These are phyloP conservation scores for Clausena lansium DNA, from an alignment of 345 rosid genomes.

Conservation along the genomic window DNA sequence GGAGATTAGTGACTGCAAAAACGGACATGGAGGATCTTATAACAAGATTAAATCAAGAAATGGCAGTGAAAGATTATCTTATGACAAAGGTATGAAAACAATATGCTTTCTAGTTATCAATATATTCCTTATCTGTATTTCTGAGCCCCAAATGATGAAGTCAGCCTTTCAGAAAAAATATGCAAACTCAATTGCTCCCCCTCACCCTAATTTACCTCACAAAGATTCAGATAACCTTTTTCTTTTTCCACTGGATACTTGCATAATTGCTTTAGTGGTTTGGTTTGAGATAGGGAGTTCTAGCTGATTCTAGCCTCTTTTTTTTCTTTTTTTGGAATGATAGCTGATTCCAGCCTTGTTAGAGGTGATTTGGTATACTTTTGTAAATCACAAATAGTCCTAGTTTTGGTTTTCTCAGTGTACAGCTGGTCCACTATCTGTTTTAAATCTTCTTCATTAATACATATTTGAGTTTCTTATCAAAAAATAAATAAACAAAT, in stretches of 20 bases:
- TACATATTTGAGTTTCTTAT: no score
- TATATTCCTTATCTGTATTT: background rate
- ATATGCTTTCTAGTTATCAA: slow-evolving; percentile 9
- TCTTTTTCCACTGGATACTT: background rate
- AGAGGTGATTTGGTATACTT: no score
- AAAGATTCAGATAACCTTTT: background rate
- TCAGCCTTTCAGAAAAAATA: background rate
- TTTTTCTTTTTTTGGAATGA: no score
- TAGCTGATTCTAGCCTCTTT: no score
- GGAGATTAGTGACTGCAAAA: slow-evolving; percentile 76
- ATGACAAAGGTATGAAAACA: slow-evolving; percentile 66
- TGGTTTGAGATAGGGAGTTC: background rate
- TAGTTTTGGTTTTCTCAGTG: no score
- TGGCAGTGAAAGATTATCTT: slow-evolving; percentile 84
- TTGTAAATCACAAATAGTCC: no score
- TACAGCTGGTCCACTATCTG: no score
- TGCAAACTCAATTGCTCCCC: background rate
- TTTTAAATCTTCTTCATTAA: no score
- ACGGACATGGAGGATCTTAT: slow-evolving; percentile 98
- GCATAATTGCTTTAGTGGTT: background rate
- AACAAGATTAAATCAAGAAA: slow-evolving; percentile 86
- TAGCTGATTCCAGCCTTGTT: no score
- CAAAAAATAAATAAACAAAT: background rate
- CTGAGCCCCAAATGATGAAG: background rate
- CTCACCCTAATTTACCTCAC: background rate